A percentile compares a stretch with the other conserved stretches of the same genome.
These are phyloP conservation scores for Turritis glabra DNA, from an alignment of 345 rosid genomes.

Conservation along the genomic window DNA sequence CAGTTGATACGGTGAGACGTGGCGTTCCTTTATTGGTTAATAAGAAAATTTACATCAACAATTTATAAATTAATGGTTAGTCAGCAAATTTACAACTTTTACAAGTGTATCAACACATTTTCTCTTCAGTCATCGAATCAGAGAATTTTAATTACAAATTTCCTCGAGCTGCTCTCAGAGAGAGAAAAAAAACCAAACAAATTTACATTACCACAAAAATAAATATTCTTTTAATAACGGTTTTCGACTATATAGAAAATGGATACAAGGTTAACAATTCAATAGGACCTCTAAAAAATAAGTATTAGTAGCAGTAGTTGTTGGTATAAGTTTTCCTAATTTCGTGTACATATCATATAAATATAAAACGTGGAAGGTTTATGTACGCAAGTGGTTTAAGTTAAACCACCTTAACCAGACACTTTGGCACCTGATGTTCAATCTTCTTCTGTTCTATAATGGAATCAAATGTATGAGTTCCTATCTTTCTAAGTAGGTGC, in stretches of 20 bases:
- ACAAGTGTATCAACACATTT: neutral
- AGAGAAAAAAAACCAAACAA: neutral
- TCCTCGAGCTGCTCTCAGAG: neutral
- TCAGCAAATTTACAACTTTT: neutral
- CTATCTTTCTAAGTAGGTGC: neutral
- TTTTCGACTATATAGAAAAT: too few species aligned
- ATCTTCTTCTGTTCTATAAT: constrained; percentile 4
- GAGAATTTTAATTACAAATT: neutral
- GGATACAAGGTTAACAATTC: too few species aligned
- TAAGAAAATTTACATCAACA: neutral
- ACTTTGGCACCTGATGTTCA: constrained; percentile 32
- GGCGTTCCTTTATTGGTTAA: neutral
- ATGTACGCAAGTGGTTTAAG: constrained; percentile 29
- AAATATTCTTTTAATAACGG: too few species aligned
- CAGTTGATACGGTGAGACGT: neutral
- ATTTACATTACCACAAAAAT: neutral
- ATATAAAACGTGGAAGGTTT: constrained; percentile 22
- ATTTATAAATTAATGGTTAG: neutral
- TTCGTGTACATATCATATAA: neutral
- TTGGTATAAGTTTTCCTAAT: neutral
- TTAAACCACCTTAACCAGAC: constrained; percentile 35
- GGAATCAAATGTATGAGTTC: neutral
- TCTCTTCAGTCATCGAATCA: neutral
- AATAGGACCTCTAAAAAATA: too few species aligned
- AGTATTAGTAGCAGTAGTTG: neutral